Base-by-base conservation (phyloP, 768 basidiomycete genomes). In the Nevesoporus exiguus region DNA sequence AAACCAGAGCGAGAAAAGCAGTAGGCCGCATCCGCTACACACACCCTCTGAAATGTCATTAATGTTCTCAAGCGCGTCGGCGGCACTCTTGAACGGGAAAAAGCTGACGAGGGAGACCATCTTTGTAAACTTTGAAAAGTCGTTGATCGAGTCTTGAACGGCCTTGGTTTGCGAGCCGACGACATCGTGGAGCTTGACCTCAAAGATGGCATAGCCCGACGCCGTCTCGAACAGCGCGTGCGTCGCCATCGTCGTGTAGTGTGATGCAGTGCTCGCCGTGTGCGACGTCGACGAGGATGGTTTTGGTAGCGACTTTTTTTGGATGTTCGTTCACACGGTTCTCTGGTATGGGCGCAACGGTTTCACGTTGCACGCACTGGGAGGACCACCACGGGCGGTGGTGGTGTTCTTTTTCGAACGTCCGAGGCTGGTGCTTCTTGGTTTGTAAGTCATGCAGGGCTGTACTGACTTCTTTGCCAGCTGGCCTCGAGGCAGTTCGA, bases 1-100 rank as follows among this genome's bases (percentile, higher is more conserved):
- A 29, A 29, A 29, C 27, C 5, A 4, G 27, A 29, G 30, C 34
- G 15, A n/a, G 49, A 50, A 37, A n/a, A 11, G 5, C 2, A 11
- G n/a, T n/a, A n/a, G n/a, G 9, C 6, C n/a, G 27, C 3, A 11
- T 5, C 5, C 37, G 2, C 5, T 10, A 14, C 25, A 74, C 82
- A 29, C 56, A 93, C 96, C 93, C 79, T 98, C 95, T 10, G 95
- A 97, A 15, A 98, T 72, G 73, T 98, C 96, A 68, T 98, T 98
- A 48, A 88, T 87, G 62, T 97, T 98, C 75, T 98, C 93, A 61
- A 98, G 77, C 31, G 94, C 94, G 68, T 95, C 86, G 0, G 91
- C 93, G 22, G 94, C 93, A 55, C 78, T 93, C 72, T 91, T 92
- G 80, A 96, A 98, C 0, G 96, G 95, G 51, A 86, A 81, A 77